Base-by-base conservation (phyloP, 2,329 filamentous ascomycete species). In the Ascochyta clinopodiicola region DNA sequence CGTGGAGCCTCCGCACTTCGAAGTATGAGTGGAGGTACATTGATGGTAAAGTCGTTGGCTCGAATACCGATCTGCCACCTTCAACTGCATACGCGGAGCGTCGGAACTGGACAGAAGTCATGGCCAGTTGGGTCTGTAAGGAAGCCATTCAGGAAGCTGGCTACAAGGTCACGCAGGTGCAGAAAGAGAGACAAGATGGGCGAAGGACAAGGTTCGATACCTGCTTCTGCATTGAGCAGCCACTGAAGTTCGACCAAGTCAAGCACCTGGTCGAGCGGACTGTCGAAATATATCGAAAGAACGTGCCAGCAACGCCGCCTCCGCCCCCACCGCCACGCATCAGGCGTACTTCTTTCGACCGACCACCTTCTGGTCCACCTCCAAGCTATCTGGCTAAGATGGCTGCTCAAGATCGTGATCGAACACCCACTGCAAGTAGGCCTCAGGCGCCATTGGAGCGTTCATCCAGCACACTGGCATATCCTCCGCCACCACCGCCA, bases 201-300 rank as follows among this genome's bases (percentile, higher is more conserved):
- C 60, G 68, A n/a, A 63, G 69, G 17, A 76, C 72, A 6, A 69
- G 52, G 38, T 65, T 73, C 22, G 74, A 76, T 44, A 70, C 70
- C 0, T 73, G 68, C 59, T 76, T 75, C 51, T 67, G 63, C 44
- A 74, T 77, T 24, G 62, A 72, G 43, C 63, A 61, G 22, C 61
- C 73, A 4, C 58, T 77, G 22, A 70, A 70, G 12, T 77, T 75
- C 39, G 64, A 66, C 8, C 66, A 75, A 61, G 61, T 77, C 25
- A 67, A 73, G 35, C 58, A 52, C 5, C 71, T 77, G 8, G 74
- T 77, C 3, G 74, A 77, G 56, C 67, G 73, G n/a, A 76, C 74
- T 2, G 72, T 75, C 4, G 70, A 75, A 21, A 63, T 76, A 4
- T 75, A 71, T 34, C 68, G 73, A 10, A 62, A 68, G 38, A 69